Evolutionary conservation across 495 filamentous ascomycete species (phyloP).

Genomic region (Penicillium cataractarum): DNA sequence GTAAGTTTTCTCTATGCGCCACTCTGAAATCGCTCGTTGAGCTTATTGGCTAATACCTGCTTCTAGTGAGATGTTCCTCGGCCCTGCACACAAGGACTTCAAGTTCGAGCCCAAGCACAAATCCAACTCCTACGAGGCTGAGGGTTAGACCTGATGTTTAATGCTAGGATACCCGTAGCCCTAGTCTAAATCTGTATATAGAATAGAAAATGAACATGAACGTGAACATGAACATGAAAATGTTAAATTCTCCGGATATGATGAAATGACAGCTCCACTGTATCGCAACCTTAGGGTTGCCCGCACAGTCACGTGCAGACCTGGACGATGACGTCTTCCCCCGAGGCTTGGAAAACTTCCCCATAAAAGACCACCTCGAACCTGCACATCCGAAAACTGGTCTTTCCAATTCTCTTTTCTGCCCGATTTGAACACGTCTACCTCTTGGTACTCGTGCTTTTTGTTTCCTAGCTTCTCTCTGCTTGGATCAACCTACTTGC

Average conservation of each 20-base stretch:
- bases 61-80: constrained; percentile 92
- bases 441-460: background rate
- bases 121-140: constrained; percentile 77
- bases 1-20: constrained; percentile 55
- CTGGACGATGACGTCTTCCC: constrained; percentile 42
- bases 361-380: constrained; percentile 38
- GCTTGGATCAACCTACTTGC: background rate
- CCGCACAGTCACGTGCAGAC: constrained; percentile 29
- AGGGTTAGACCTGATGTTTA: constrained; percentile 48
- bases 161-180: background rate
- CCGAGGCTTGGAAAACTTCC: constrained; percentile 26
- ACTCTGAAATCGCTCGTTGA: background rate
- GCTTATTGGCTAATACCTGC: constrained; percentile 18
- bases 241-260: background rate
- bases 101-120: constrained; percentile 98
- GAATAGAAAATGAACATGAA: constrained; percentile 6
- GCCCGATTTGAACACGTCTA: constrained; percentile 16
- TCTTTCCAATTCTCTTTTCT: constrained; percentile 17
- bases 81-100: constrained; percentile 86
- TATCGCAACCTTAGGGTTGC: background rate
- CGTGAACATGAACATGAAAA: too few species aligned
- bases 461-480: background rate
- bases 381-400: constrained; percentile 7
- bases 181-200: constrained; percentile 11
- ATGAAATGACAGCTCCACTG: constrained; percentile 18